Evolutionary conservation across 2,329 filamentous ascomycete genomes (phyloP).

Genomic region (Hymenotorrendiella dingleyae): DNA sequence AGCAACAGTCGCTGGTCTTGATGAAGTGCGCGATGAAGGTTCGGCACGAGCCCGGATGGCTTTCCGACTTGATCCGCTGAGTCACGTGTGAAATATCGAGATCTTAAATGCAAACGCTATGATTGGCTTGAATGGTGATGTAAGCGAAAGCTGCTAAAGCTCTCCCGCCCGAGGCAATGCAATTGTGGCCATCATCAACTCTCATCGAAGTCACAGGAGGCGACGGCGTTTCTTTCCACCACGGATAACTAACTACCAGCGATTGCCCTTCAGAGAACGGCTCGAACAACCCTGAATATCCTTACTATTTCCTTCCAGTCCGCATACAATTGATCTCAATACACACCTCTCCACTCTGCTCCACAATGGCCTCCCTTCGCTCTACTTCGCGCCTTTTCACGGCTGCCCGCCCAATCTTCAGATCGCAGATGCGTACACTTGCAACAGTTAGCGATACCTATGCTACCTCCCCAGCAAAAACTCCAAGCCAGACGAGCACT

Average conservation of each 20-base stretch:
- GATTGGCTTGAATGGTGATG: conserved; percentile 7
- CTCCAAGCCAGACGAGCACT: conserved; percentile 19
- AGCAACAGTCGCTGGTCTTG: too few relatives aligned
- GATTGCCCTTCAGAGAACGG: too few relatives aligned
- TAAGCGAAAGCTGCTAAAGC: too few relatives aligned
- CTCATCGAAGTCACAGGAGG: neutral
- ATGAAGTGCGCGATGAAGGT: too few relatives aligned
- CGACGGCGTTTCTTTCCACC: neutral
- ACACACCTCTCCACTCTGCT: conserved; percentile 14
- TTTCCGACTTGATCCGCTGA: too few relatives aligned
- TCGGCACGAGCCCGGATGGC: too few relatives aligned
- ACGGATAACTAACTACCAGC: neutral
- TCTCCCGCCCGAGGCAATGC: too few relatives aligned
- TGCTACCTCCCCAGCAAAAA: conserved; percentile 2
- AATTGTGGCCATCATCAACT: conserved; percentile 2
- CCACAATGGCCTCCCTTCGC: conserved; percentile 24
- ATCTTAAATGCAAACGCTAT: neutral
- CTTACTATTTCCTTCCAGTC: neutral
- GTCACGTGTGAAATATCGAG: too few relatives aligned
- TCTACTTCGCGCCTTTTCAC: conserved; percentile 21
- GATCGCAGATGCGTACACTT: conserved; percentile 14
- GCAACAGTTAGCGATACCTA: conserved; percentile 15
- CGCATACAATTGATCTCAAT: neutral
- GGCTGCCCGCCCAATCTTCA: conserved; percentile 16
- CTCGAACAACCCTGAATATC: neutral